Conservation (phyloP, 768 basidiomycete species). For the Leucocoprinus leucothites region DNA sequence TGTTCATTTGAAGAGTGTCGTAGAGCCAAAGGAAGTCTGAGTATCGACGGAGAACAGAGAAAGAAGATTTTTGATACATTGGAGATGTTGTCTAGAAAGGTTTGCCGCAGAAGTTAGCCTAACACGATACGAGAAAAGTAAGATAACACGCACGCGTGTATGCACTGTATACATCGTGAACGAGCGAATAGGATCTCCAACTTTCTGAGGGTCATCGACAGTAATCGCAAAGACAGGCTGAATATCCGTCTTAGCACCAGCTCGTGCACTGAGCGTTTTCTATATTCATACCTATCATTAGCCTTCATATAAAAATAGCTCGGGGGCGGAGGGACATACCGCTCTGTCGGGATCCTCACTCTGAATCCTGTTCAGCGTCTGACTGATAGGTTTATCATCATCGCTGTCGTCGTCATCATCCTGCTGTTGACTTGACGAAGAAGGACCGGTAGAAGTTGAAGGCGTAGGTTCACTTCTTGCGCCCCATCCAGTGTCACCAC, state of each 20-base stretch:
- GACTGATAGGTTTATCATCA: constrained; percentile 65
- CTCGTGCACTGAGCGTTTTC: constrained; percentile 13
- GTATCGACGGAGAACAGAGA: constrained; percentile 95
- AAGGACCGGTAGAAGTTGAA: constrained; percentile 2
- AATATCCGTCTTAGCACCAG: constrained; percentile 36
- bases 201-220: constrained; percentile 96
- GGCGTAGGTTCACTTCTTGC: constrained; percentile 15
- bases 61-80: constrained; percentile 74
- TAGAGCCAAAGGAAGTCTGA: constrained; percentile 98
- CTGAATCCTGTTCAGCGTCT: constrained; percentile 32
- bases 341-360: constrained; percentile 24
- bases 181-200: constrained; percentile 91
- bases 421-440: not conserved
- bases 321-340: constrained; percentile 20
- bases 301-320: not conserved
- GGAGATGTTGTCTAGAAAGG: constrained; percentile 74
- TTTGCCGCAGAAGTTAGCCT: constrained; percentile 5
- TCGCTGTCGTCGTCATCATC: constrained; percentile 62
- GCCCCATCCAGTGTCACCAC: constrained; percentile 15
- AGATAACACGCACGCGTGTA: constrained; percentile 60
- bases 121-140: not conserved
- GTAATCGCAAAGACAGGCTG: constrained; percentile 80
- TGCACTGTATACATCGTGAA: constrained; percentile 98
- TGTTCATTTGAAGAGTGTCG: constrained; percentile 82
- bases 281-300: constrained; percentile 8